phyloP scores from a whole-genome alignment of 257 asterid species.

The Orobanche coerulescens region DNA sequence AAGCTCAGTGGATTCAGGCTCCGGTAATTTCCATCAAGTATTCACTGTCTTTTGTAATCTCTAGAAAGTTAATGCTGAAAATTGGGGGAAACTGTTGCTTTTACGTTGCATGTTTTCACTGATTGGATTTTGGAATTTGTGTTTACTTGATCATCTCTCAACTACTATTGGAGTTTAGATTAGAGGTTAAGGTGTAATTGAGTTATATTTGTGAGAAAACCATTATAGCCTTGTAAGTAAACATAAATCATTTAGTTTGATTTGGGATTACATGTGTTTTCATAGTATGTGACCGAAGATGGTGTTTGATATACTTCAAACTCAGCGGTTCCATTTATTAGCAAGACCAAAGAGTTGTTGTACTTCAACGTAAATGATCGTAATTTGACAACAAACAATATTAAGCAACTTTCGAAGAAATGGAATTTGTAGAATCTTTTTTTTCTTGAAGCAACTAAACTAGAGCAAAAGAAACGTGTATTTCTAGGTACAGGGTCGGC shows the following conservation, averaged over 20 bases:
- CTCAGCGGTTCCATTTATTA: too few species aligned
- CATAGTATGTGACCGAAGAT: too few species aligned
- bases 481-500: too few species aligned
- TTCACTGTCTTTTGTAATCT: neutral
- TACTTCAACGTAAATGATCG: neutral
- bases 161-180: neutral
- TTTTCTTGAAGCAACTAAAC: conserved; percentile 11
- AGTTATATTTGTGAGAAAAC: too few species aligned
- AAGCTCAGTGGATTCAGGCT: conserved; percentile 97
- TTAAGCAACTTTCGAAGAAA: neutral
- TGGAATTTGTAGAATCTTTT: neutral
- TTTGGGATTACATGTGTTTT: too few species aligned
- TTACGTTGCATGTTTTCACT: neutral
- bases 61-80: neutral
- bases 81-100: neutral
- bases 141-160: neutral
- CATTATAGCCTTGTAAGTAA: too few species aligned
- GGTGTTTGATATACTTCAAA: too few species aligned
- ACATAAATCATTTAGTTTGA: too few species aligned
- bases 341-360: neutral
- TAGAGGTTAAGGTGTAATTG: neutral
- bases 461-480: neutral
- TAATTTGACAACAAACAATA: neutral
- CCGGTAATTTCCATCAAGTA: conserved; percentile 99
- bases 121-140: neutral